Percentiles rank a stretch among this genome's conserved stretches.
These are phyloP conservation scores for Pigoraptor vietnamica DNA, from an alignment of 78 protist species.

Conservation along the genomic window DNA sequence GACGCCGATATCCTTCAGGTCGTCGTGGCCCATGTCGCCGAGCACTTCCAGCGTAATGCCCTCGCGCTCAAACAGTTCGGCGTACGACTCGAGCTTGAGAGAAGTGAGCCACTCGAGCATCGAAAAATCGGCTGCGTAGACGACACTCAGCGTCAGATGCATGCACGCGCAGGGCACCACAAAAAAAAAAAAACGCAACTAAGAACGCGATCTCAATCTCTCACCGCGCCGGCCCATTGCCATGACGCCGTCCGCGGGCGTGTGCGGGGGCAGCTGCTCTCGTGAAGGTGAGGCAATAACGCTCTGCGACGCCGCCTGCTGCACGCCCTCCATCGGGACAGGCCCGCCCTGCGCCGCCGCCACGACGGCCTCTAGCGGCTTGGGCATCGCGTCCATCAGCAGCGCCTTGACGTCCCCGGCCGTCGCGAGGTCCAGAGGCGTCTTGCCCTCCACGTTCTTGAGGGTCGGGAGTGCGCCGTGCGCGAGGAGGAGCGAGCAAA, in stretches of 20 bases:
- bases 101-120: background rate
- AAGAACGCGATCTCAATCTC: background rate
- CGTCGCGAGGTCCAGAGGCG: background rate
- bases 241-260: background rate
- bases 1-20: slow-evolving; percentile 5
- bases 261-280: background rate
- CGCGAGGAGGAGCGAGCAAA: background rate
- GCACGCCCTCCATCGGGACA: too few species aligned
- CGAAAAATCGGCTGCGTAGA: background rate
- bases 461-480: background rate
- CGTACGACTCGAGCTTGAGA: background rate
- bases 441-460: background rate
- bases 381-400: background rate
- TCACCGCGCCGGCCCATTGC: background rate
- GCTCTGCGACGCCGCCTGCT: too few species aligned
- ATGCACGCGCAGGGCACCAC: background rate
- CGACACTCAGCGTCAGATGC: background rate
- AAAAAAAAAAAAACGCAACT: background rate
- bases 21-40: background rate
- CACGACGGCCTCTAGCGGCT: background rate
- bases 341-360: too few species aligned
- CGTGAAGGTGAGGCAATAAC: too few species aligned
- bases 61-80: background rate
- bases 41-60: background rate
- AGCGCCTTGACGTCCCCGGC: background rate